Evolutionary conservation across 768 basidiomycete species (phyloP).

Genomic region (Austroboletus festivus): DNA sequence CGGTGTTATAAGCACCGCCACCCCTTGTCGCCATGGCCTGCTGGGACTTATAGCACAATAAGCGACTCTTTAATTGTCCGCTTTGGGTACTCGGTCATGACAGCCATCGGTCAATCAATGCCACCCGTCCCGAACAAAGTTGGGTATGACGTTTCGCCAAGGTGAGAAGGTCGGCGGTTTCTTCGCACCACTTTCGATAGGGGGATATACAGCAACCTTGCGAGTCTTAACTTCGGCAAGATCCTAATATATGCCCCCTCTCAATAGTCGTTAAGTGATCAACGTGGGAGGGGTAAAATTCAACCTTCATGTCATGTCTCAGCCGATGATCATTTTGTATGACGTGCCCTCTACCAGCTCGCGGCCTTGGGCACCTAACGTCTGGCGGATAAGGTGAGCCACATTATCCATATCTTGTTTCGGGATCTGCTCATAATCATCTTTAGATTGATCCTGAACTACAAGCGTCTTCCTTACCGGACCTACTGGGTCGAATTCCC

Average conservation of each 20-base stretch:
- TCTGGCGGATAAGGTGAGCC: slow-evolving; percentile 65
- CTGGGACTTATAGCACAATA: background rate
- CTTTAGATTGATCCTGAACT: slow-evolving; percentile 69
- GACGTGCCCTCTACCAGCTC: slow-evolving; percentile 59
- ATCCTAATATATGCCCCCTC: background rate
- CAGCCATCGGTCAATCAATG: slow-evolving; percentile 6
- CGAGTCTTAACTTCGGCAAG: background rate
- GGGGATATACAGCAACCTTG: slow-evolving; percentile 12
- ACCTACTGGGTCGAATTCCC: slow-evolving; percentile 71
- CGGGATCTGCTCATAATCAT: background rate
- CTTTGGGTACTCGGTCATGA: background rate
- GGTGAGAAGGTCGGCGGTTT: slow-evolving; percentile 15
- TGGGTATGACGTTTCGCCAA: slow-evolving; percentile 1
- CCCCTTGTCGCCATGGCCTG: slow-evolving; percentile 4
- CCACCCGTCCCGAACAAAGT: background rate
- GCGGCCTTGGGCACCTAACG: slow-evolving; percentile 74
- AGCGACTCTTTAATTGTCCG: background rate
- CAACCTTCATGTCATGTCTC: slow-evolving; percentile 32
- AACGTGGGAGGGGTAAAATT: background rate
- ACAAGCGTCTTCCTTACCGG: slow-evolving; percentile 65
- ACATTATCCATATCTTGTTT: background rate
- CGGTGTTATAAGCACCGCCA: slow-evolving; percentile 4
- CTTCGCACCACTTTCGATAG: slow-evolving; percentile 1
- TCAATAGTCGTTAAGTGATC: slow-evolving; percentile 10
- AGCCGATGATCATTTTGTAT: slow-evolving; percentile 60